Evolutionary conservation across 192 early-diverging fungal species (phyloP), one percentile per base, ranked within the genome.

Genomic region (Polychytrium aggregatum): DNA sequence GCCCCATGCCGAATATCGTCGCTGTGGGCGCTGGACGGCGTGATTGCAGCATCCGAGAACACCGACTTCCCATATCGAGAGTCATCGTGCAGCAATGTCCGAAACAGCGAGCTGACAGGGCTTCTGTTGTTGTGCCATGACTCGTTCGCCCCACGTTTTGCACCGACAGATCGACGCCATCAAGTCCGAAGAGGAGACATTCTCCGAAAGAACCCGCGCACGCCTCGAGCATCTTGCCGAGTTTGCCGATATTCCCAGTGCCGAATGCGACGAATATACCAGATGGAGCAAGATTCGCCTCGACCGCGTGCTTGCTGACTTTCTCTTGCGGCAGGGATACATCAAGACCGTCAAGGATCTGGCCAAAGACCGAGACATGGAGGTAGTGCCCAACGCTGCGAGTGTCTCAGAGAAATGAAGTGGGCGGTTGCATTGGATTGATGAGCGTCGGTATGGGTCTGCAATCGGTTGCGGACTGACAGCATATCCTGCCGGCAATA

Each of bases 271-370:
- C 11, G 89, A 74, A 49, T 95, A 84, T 60, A 69, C 70, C 24
- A 67, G 75, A 41, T 99, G 97, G 97, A 83, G 82, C 47, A 78
- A 85, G 37, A 76, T 77, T 4, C 78, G 92, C 9, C 62, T 98
- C 21, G 81, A 94, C 62, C 76, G 92, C 14, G 72, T 97, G 24
- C 63, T 99, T 49, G 85, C 90, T 1, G 97, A 99, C 60, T 99
- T 94, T 61, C 80, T 99, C 83, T 70, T 97, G 22, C 71, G 92
- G 92, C 6, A 85, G 81, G 41, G 73, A 71, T 22, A 64, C 82
- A 1, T 82, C 29, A 60, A 59, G 46, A 60, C 97, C 37, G 74
- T 82, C 8, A 66, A 68, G 26, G 68, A n/a, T n/a, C n/a, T n/a
- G n/a, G 56, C 64, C 24, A 22, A 60, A 18, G 74, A 70, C 9